Evolutionary conservation across 148 eudicot genomes (phyloP).

Genomic region (Agrostemma githago): DNA sequence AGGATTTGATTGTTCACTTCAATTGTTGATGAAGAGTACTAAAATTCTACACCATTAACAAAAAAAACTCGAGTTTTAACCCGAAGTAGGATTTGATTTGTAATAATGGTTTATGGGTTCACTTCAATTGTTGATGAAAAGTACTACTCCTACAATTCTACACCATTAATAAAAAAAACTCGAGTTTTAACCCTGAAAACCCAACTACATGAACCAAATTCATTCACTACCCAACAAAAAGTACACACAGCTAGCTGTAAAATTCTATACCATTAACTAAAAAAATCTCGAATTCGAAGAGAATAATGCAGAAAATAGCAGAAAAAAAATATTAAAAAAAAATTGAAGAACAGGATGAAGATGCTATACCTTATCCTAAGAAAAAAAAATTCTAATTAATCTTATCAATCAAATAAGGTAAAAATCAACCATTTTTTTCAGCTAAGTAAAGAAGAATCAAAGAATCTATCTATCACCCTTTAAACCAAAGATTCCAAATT

Average conservation of each 20-base stretch:
- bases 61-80: background rate
- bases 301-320: slow-evolving; percentile 5
- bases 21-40: slow-evolving; percentile 10
- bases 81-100: too few species aligned
- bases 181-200: slow-evolving; percentile 56
- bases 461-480: slow-evolving; percentile 21
- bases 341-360: slow-evolving; percentile 14
- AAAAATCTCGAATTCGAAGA: slow-evolving; percentile 20
- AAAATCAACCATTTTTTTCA: slow-evolving; percentile 25
- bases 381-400: background rate
- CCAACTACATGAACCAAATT: slow-evolving; percentile 65
- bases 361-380: slow-evolving; percentile 24
- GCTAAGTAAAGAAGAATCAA: slow-evolving; percentile 29
- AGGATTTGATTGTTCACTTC: background rate
- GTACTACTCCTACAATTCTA: too few species aligned
- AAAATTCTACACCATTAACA: slow-evolving; percentile 28
- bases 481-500: slow-evolving; percentile 36
- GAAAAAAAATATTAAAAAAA: background rate
- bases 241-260: slow-evolving; percentile 23
- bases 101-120: too few species aligned
- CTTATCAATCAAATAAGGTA: background rate
- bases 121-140: too few species aligned
- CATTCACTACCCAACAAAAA: slow-evolving; percentile 42
- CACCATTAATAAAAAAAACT: slow-evolving; percentile 28
- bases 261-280: slow-evolving; percentile 25